Evolutionary conservation across 176 grass and related monocot species (phyloP), one percentile per base, ranked within the genome.

Genomic region (Oryza glaberrima): DNA sequence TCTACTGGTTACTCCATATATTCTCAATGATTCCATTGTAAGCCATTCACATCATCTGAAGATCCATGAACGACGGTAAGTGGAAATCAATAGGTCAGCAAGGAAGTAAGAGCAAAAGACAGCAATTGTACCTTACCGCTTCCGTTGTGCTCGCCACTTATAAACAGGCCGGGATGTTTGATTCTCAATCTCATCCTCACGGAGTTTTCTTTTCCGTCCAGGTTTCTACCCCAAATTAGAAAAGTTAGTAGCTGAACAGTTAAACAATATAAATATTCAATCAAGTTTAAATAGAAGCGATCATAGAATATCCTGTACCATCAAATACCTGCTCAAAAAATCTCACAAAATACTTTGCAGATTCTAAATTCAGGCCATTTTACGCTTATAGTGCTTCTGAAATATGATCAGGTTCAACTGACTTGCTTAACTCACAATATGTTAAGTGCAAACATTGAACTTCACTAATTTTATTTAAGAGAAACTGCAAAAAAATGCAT

Each of bases 101-200:
- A 36, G 5, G 1, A 30, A 26, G 71, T 49, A 20, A 15, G 25
- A 80, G 7, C 2, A 16, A 76, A 26, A 73, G 70, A 9, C 14
- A 26, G 86, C 54, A 65, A 65, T 26, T 38, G 4, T 60, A 51
- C 28, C 65, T 90, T 66, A 94, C 65, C 88, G 88, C 65, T 98
- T 98, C 23, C 96, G 87, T 83, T 94, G 89, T 28, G 87, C 73
- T 89, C 84, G 80, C 96, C 96, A 95, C 75, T 98, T 98, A 48
- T 94, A 98, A 76, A 95, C 81, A 34, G 93, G 88, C 36, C 81
- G 90, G 22, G 69, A 81, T 80, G 86, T 89, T 83, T 84, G 71
- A 40, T 20, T 82, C 25, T 82, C 79, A 1, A 86, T 90, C 75
- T 96, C 94, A 41, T 94, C 91, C 85, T 91, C 90, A 43, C 77